Evolutionary conservation across 2,329 filamentous ascomycete genomes (phyloP), one percentile per base, ranked within the genome.

Genomic region (Ascochyta viciae-villosae): DNA sequence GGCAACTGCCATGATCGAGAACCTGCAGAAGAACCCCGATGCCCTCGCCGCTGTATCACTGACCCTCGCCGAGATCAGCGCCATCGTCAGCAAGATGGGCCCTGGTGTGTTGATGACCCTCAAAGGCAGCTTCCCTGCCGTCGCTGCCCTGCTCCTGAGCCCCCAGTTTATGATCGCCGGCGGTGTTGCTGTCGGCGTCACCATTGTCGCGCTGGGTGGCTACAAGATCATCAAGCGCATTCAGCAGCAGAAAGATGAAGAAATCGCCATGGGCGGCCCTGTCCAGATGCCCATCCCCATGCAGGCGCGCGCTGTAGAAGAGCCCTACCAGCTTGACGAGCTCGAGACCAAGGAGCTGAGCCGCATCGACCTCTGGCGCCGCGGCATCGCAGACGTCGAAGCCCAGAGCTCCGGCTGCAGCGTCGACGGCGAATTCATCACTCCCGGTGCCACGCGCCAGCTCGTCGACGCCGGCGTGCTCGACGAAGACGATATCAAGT

Each of bases 201-300:
- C 95, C 0, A 88, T 98, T 8, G 91, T 99, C 67, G 93, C 95
- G 74, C 91, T 99, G 57, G 95, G 95, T 50, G 94, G 95, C 5
- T 98, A 92, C 85, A 98, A 96, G 79, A 97, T 99, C 74, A 88
- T 99, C 77, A 96, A 97, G 82, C 89, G 87, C 66, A 91, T 98
- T 63, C 80, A 81, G 67, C 77, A 77, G 54, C 76, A 77, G 56
- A 78, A 78, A 31, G 71, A 70, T 9, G 72, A 75, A 26, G 67
- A 68, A 24, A 60, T 50, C 64, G 50, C 37, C 37, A 51, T 51
- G 42, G 50, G 59, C 47, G 55, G 41, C 39, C 57, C 26, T 43
- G 58, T 53, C 64, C 50, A 51, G 61, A 39, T 58, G 40, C 58
- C 67, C 31, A 63, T 65, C 39, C 48, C 62, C 13, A 49, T 54